phyloP scores from a whole-genome alignment of 2,329 filamentous ascomycete genomes.

The Fusarium austroafricanum region DNA sequence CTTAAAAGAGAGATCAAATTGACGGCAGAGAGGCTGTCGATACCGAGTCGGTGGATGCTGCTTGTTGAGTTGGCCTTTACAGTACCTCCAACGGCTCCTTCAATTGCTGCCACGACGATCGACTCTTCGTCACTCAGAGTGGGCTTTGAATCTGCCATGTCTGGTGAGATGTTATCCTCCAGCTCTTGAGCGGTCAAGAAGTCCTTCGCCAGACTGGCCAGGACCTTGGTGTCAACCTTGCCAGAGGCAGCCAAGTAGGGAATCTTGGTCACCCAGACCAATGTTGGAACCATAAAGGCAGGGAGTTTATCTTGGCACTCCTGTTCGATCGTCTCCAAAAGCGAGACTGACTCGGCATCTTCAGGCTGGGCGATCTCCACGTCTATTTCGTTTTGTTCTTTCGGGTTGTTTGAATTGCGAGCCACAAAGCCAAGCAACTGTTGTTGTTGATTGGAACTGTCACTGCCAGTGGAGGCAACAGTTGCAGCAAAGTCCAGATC shows the following conservation, averaged over 20 bases:
- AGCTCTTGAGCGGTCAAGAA: background rate
- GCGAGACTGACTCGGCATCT: background rate
- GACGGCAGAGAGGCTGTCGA: conserved; percentile 23
- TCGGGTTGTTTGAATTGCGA: background rate
- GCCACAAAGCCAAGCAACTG: conserved; percentile 8
- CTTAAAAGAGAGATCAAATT: conserved; percentile 11
- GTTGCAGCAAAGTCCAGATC: conserved; percentile 21
- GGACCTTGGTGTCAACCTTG: conserved; percentile 22
- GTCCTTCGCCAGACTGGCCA: conserved; percentile 5
- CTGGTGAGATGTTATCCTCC: background rate
- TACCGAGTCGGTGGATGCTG: conserved; percentile 14
- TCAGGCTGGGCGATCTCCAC: background rate
- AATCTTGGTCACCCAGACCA: conserved; percentile 19
- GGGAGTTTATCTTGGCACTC: conserved; percentile 17
- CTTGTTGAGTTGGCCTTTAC: background rate
- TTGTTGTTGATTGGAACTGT: background rate
- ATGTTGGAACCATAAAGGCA: conserved; percentile 19
- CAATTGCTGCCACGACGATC: background rate
- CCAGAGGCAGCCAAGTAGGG: conserved; percentile 26
- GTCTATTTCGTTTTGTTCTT: background rate
- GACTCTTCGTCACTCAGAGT: background rate
- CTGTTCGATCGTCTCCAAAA: background rate
- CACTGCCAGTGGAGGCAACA: background rate
- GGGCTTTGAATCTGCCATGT: accelerated
- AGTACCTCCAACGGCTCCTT: background rate